phyloP scores from a whole-genome alignment of 2,329 filamentous ascomycete genomes.

The Colletotrichum higginsianum region DNA sequence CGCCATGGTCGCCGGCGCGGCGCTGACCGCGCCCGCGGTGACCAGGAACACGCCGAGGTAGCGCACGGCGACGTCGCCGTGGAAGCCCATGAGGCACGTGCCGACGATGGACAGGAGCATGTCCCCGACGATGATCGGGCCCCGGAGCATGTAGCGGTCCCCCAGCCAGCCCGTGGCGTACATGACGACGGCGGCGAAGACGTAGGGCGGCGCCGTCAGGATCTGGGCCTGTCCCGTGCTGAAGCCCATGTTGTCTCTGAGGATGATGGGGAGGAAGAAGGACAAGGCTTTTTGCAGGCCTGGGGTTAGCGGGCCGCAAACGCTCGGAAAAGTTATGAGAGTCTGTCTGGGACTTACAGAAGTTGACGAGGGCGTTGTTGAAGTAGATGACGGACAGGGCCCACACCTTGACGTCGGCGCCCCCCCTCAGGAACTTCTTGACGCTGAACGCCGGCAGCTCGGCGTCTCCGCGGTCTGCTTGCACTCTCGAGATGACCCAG shows the following conservation, averaged over 20 bases:
- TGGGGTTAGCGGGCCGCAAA: constrained; percentile 48
- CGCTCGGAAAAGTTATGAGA: too few species aligned
- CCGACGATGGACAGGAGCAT: constrained; percentile 74
- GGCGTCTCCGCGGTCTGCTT: constrained; percentile 75
- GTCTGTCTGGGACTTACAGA: constrained; percentile 11
- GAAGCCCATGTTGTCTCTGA: constrained; percentile 53
- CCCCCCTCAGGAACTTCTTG: constrained; percentile 76
- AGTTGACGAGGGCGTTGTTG: constrained; percentile 42
- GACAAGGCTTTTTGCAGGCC: constrained; percentile 60
- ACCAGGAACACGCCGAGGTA: constrained; percentile 78
- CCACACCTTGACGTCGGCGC: constrained; percentile 83
- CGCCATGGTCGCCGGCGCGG: constrained; percentile 36
- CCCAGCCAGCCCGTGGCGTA: constrained; percentile 75
- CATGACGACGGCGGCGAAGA: constrained; percentile 74
- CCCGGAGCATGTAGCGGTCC: constrained; percentile 74
- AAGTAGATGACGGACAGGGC: constrained; percentile 60
- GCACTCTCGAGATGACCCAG: constrained; percentile 77
- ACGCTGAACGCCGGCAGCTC: constrained; percentile 78
- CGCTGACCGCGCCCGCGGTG: constrained; percentile 32
- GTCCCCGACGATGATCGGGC: constrained; percentile 75
- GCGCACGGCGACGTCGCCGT: constrained; percentile 66
- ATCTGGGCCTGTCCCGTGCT: constrained; percentile 61
- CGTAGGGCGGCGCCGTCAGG: constrained; percentile 71
- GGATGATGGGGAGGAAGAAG: constrained; percentile 72
- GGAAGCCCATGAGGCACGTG: constrained; percentile 75